Evolutionary conservation across 805 yeast genomes (phyloP).

Genomic region (Spathaspora sp.): DNA sequence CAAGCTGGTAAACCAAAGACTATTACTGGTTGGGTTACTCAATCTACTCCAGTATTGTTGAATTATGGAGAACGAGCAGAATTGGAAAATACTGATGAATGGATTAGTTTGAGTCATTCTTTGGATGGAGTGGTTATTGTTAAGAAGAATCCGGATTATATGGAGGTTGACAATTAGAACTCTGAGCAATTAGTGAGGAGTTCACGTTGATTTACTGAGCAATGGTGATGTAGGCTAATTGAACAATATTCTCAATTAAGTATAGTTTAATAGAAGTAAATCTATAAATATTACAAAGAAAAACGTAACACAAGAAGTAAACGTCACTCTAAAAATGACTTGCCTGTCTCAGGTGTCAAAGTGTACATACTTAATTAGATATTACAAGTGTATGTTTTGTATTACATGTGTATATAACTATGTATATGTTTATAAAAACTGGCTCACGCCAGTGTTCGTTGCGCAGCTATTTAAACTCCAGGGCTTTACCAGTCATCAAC

Average conservation of each 20-base stretch:
- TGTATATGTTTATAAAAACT: not conserved
- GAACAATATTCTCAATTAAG: not conserved
- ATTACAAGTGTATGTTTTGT: not conserved
- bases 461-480: constrained; percentile 59
- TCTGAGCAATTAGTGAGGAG: not conserved
- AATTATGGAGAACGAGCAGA: constrained; percentile 97
- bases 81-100: constrained; percentile 84
- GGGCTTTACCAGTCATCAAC: constrained; percentile 94
- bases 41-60: constrained; percentile 91
- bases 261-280: not conserved
- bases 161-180: constrained; percentile 47
- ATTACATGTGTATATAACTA: not conserved
- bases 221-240: no score
- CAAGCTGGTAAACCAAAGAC: constrained; percentile 99
- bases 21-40: constrained; percentile 99
- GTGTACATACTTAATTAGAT: no score
- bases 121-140: constrained; percentile 93
- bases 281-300: not conserved
- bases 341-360: no score
- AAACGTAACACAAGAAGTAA: no score
- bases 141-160: constrained; percentile 83
- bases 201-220: not conserved
- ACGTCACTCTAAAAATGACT: no score
- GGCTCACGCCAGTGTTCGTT: no score
- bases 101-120: constrained; percentile 72